phyloP scores from a whole-genome alignment of 306 rosid genomes.

The Cucurbita moschata region DNA sequence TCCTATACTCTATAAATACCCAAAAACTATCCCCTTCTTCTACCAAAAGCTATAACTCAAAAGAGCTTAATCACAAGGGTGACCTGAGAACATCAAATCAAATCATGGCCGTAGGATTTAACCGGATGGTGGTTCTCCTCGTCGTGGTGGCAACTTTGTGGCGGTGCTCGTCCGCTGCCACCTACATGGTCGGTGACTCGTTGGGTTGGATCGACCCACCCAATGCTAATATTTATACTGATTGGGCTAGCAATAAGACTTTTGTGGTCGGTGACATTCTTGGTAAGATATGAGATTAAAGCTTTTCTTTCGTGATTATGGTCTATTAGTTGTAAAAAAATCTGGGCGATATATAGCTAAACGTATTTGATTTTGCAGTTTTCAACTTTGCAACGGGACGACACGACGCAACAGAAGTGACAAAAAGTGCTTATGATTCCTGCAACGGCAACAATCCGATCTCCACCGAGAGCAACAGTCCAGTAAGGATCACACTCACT shows the following conservation, averaged over 20 bases:
- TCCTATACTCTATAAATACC: background rate
- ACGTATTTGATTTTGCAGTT: slow-evolving; percentile 14
- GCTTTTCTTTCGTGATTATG: too few relatives aligned
- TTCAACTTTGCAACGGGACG: slow-evolving; percentile 28
- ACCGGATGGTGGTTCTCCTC: background rate
- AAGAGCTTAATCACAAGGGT: background rate
- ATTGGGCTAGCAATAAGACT: slow-evolving; percentile 46
- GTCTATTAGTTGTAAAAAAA: too few relatives aligned
- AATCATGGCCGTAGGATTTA: background rate
- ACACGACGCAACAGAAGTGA: slow-evolving; percentile 50
- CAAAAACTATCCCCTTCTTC: background rate
- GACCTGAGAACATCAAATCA: background rate
- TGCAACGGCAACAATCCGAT: background rate
- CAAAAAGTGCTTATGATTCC: slow-evolving; percentile 12
- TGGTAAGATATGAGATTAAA: slow-evolving; percentile 3
- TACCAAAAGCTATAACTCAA: background rate
- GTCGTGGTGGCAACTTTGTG: background rate
- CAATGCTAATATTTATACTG: slow-evolving; percentile 13
- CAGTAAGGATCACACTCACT: background rate
- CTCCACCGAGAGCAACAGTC: background rate
- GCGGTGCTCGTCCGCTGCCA: slow-evolving; percentile 17
- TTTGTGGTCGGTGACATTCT: slow-evolving; percentile 23
- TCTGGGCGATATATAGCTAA: background rate
- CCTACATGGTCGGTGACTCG: slow-evolving; percentile 40
- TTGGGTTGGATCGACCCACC: slow-evolving; percentile 44